phyloP scores from a whole-genome alignment of 179 eudicot genomes.

The Beta corolliflora region DNA sequence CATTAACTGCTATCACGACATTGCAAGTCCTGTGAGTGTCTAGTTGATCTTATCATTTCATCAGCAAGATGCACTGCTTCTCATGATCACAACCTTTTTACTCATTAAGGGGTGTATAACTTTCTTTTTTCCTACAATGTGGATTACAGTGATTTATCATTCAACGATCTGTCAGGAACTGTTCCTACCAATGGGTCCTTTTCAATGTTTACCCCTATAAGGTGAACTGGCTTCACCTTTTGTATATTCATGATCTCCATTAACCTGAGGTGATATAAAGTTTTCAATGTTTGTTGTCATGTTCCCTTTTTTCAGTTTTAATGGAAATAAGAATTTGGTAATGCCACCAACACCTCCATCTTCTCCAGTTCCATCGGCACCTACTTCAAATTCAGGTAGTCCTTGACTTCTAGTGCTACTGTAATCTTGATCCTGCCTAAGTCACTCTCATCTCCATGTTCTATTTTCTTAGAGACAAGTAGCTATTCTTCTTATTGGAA shows the following conservation, averaged over 20 bases:
- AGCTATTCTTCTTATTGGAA: not conserved
- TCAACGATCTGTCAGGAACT: slow-evolving; percentile 55
- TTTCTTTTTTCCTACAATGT: slow-evolving; percentile 17
- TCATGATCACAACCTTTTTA: not conserved
- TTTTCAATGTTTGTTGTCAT: slow-evolving; percentile 2
- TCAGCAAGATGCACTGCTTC: not conserved
- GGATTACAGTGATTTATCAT: slow-evolving; percentile 69
- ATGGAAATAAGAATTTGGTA: slow-evolving; percentile 36
- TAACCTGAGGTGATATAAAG: not conserved
- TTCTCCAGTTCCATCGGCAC: slow-evolving; percentile 47
- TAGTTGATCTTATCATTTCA: not conserved
- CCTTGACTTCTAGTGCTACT: not conserved
- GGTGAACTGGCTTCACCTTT: slow-evolving; percentile 42
- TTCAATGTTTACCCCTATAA: slow-evolving; percentile 79
- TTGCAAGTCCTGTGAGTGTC: slow-evolving; percentile 90
- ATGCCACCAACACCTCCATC: slow-evolving; percentile 51
- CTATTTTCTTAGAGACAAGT: not conserved
- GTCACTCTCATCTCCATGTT: not conserved
- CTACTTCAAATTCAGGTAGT: slow-evolving; percentile 56
- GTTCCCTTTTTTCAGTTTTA: slow-evolving; percentile 52
- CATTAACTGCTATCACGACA: slow-evolving; percentile 55
- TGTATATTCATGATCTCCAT: not conserved
- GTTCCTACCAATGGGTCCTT: slow-evolving; percentile 89
- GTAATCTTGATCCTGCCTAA: not conserved
- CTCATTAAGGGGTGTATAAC: slow-evolving; percentile 2